Percentiles rank a stretch among this genome's conserved stretches.
phyloP scores from a whole-genome alignment of 768 basidiomycete genomes.

The Pleurotus platypus region DNA sequence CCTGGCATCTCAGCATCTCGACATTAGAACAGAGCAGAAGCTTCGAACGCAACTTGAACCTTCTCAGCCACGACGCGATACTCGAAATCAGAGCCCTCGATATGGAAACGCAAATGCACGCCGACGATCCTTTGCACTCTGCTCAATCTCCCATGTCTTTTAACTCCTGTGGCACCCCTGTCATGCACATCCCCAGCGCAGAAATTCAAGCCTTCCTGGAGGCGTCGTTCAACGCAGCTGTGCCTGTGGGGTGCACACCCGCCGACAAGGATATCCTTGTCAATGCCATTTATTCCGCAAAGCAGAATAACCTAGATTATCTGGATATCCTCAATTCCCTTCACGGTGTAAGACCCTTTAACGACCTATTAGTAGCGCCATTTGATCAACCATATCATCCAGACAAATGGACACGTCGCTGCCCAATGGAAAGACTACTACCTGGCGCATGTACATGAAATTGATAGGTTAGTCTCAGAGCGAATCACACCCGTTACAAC shows the following conservation, averaged over 20 bases:
- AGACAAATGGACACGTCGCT: slow-evolving; percentile 52
- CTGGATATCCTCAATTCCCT: slow-evolving; percentile 65
- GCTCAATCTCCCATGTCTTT: too few species aligned
- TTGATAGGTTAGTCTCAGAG: slow-evolving; percentile 36
- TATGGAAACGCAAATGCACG: too few species aligned
- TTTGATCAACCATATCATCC: not conserved
- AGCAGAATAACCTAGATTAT: slow-evolving; percentile 44
- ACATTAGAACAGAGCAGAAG: not conserved
- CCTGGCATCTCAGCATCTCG: not conserved
- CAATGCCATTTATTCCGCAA: slow-evolving; percentile 38
- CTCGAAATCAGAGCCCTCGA: too few species aligned
- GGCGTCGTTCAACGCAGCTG: slow-evolving; percentile 49
- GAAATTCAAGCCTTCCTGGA: slow-evolving; percentile 27
- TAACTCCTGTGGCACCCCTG: too few species aligned
- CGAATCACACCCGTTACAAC: not conserved
- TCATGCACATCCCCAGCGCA: too few species aligned
- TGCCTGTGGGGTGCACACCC: slow-evolving; percentile 42
- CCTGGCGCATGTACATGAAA: slow-evolving; percentile 59
- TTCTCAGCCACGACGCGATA: too few species aligned
- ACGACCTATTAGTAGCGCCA: not conserved
- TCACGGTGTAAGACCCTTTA: slow-evolving; percentile 48
- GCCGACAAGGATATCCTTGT: slow-evolving; percentile 58
- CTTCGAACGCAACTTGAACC: too few species aligned
- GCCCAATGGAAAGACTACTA: slow-evolving; percentile 81
- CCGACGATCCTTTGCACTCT: too few species aligned